A percentile compares a stretch with the other conserved stretches of the same genome.
These are phyloP conservation scores for Friedmanniomyces simplex DNA, from an alignment of 495 filamentous ascomycete genomes.

Conservation along the genomic window DNA sequence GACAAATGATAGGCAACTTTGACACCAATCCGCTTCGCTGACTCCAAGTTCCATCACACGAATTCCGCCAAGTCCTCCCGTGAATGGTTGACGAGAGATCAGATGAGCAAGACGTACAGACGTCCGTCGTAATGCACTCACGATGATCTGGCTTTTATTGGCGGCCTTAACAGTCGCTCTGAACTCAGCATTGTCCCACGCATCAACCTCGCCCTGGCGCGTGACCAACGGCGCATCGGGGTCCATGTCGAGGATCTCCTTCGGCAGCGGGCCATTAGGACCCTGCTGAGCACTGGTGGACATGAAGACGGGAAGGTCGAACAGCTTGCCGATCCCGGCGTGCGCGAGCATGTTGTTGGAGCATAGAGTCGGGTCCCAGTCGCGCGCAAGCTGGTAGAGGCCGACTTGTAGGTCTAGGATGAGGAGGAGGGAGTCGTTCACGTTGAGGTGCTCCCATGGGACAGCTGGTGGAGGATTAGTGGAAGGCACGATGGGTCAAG, in stretches of 20 bases:
- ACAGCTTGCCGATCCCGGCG: conserved; percentile 53
- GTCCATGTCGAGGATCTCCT: conserved; percentile 59
- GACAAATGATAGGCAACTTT: too few relatives aligned
- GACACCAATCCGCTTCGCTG: too few relatives aligned
- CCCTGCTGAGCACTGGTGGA: conserved; percentile 52
- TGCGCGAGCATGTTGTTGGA: conserved; percentile 60
- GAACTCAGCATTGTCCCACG: conserved; percentile 71
- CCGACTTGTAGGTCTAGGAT: conserved; percentile 66
- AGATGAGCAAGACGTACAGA: too few relatives aligned
- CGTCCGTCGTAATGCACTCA: conserved; percentile 66
- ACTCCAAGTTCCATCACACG: too few relatives aligned
- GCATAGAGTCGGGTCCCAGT: conserved; percentile 52
- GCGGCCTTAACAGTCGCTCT: conserved; percentile 52
- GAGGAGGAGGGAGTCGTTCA: conserved; percentile 51
- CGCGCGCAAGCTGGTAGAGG: conserved; percentile 53
- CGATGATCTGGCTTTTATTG: conserved; percentile 59
- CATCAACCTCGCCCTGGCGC: conserved; percentile 66
- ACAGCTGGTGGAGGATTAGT: conserved; percentile 13
- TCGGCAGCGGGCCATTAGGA: conserved; percentile 60
- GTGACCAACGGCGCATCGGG: conserved; percentile 56
- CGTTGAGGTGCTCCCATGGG: conserved; percentile 41
- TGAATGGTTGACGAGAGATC: too few relatives aligned
- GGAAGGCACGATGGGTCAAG: neutral
- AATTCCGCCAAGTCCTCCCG: too few relatives aligned
- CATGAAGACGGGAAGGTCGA: conserved; percentile 59